Percentiles rank a stretch among this genome's conserved stretches.
Evolutionary conservation across 495 filamentous ascomycete species (phyloP).

Genomic region (Paragyromitra xinjiangensis): DNA sequence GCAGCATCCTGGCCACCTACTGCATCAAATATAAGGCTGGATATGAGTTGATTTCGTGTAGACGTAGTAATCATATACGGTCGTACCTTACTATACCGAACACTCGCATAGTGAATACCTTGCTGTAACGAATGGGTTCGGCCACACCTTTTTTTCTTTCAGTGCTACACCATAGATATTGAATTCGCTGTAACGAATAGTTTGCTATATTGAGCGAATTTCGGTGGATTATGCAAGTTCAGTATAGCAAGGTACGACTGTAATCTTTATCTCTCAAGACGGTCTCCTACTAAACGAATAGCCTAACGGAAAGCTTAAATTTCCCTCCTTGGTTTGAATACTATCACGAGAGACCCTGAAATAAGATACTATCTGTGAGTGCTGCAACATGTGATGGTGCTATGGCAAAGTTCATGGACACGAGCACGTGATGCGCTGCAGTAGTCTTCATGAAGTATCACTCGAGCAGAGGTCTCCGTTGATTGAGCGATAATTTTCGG

Average conservation of each 20-base stretch:
- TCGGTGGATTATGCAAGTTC: too few relatives aligned
- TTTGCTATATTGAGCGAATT: too few relatives aligned
- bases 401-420: slow-evolving; percentile 4
- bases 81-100: too few relatives aligned
- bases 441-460: slow-evolving; percentile 30
- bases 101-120: too few relatives aligned
- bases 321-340: slow-evolving; percentile 8
- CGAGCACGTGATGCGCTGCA: slow-evolving; percentile 25
- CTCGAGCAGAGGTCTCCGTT: slow-evolving; percentile 18
- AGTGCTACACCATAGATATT: too few relatives aligned
- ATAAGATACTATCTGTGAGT: slow-evolving; percentile 22
- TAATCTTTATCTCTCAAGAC: neutral
- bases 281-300: neutral
- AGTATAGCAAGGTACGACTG: too few relatives aligned
- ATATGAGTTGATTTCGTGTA: neutral
- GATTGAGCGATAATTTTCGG: neutral
- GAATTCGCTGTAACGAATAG: too few relatives aligned
- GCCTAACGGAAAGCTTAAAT: neutral
- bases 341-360: slow-evolving; percentile 19
- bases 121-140: too few relatives aligned
- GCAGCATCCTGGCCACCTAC: slow-evolving; percentile 1
- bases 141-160: too few relatives aligned
- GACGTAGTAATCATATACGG: neutral
- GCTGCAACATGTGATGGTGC: slow-evolving; percentile 17
- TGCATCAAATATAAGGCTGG: neutral